Percentiles rank a stretch among this genome's conserved stretches.
Conservation (phyloP, 306 rosid genomes). For the Glycine soja region DNA sequence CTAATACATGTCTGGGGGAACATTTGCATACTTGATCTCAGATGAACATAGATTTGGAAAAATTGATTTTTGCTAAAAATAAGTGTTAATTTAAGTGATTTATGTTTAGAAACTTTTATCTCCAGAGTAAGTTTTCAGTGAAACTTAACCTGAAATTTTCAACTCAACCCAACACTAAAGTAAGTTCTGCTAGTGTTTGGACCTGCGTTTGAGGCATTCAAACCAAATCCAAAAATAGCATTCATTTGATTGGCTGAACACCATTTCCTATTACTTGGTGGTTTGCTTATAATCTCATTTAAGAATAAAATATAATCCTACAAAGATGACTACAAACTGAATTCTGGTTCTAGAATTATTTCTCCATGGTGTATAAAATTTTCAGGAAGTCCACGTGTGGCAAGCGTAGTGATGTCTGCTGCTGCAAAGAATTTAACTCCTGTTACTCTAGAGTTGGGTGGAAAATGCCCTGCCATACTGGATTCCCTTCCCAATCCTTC, state of each 20-base stretch:
- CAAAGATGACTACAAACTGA: neutral
- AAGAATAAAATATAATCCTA: neutral
- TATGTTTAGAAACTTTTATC: neutral
- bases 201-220: neutral
- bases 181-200: neutral
- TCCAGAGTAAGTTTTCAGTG: neutral
- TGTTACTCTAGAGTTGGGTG: constrained; percentile 89
- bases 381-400: constrained; percentile 80
- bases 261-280: constrained; percentile 11
- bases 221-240: neutral
- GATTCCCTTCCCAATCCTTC: constrained; percentile 69
- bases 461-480: constrained; percentile 91
- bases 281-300: neutral
- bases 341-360: constrained; percentile 2
- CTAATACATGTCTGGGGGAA: neutral
- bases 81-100: neutral
- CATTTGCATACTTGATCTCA: neutral
- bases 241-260: neutral
- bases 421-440: constrained; percentile 96
- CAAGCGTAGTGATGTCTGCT: constrained; percentile 70
- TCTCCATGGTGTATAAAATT: constrained; percentile 27
- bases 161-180: neutral
- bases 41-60: neutral
- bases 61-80: neutral
- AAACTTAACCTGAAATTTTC: neutral